Percentiles rank a stretch among this genome's conserved stretches.
Evolutionary conservation across 805 yeast species (phyloP).

Genomic region (Lachancea fermentati): DNA sequence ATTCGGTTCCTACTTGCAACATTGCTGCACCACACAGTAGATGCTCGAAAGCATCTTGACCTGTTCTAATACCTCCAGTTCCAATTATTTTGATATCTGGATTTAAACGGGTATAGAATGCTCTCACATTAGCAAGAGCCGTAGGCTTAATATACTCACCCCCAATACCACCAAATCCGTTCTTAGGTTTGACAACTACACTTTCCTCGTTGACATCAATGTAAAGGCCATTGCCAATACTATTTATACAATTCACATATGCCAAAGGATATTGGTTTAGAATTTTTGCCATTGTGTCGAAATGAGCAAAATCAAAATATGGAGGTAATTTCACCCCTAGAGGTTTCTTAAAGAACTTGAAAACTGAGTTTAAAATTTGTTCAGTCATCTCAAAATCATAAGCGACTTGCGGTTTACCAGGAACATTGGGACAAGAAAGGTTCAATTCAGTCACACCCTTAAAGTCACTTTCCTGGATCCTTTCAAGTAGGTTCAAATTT

Average conservation of each 20-base stretch:
- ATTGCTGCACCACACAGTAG: slow-evolving; percentile 30
- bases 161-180: slow-evolving; percentile 32
- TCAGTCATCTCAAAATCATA: slow-evolving; percentile 28
- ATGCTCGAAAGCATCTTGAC: slow-evolving; percentile 31
- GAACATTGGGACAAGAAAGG: slow-evolving; percentile 32
- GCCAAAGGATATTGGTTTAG: slow-evolving; percentile 26
- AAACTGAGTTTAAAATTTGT: slow-evolving; percentile 22
- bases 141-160: slow-evolving; percentile 32
- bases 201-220: slow-evolving; percentile 25
- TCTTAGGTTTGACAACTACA: slow-evolving; percentile 30
- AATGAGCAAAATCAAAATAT: slow-evolving; percentile 31
- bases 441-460: slow-evolving; percentile 28
- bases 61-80: slow-evolving; percentile 29
- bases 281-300: slow-evolving; percentile 25
- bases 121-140: slow-evolving; percentile 31
- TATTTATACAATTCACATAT: slow-evolving; percentile 29
- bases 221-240: slow-evolving; percentile 30
- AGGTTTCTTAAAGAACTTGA: slow-evolving; percentile 27
- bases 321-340: slow-evolving; percentile 31
- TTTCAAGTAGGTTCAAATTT: slow-evolving; percentile 19
- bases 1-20: slow-evolving; percentile 30
- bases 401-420: slow-evolving; percentile 32
- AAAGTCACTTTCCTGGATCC: slow-evolving; percentile 25
- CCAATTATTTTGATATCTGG: slow-evolving; percentile 27
- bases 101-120: slow-evolving; percentile 28